These are phyloP conservation scores for Teunomyces funiuensis DNA, from an alignment of 805 yeast species.

Conservation along the genomic window DNA sequence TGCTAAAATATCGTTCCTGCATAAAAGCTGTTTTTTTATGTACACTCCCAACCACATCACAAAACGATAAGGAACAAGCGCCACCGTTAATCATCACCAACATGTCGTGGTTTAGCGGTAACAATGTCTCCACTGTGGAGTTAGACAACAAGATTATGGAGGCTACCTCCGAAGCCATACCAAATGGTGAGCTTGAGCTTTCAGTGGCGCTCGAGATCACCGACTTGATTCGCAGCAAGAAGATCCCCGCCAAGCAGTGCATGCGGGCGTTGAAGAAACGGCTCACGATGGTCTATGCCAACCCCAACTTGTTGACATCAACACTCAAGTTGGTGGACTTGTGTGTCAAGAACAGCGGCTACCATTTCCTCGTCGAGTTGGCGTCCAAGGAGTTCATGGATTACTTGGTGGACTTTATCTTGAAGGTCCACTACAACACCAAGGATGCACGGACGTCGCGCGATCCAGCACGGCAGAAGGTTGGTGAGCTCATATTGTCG, in stretches of 20 bases:
- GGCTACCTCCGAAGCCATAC: conserved; percentile 88
- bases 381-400: conserved; percentile 86
- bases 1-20: too few relatives aligned
- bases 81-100: conserved; percentile 1
- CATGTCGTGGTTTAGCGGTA: conserved; percentile 56
- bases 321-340: conserved; percentile 77
- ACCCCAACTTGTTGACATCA: conserved; percentile 79
- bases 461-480: conserved; percentile 27
- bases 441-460: conserved; percentile 15
- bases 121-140: conserved; percentile 32
- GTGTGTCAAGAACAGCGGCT: conserved; percentile 91
- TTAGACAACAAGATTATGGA: conserved; percentile 65
- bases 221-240: conserved; percentile 80
- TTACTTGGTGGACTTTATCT: conserved; percentile 54
- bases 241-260: conserved; percentile 74
- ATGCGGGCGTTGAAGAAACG: conserved; percentile 83
- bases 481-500: conserved; percentile 59
- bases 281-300: conserved; percentile 53
- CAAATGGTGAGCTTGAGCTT: conserved; percentile 84
- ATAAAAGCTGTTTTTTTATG: too few relatives aligned
- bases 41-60: neutral
- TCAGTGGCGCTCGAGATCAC: conserved; percentile 76
- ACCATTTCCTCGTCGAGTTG: conserved; percentile 75
- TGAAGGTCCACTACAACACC: conserved; percentile 39
- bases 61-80: conserved; percentile 1